phyloP scores from a whole-genome alignment of 208 protist species.

The Perkinsela sp. region DNA sequence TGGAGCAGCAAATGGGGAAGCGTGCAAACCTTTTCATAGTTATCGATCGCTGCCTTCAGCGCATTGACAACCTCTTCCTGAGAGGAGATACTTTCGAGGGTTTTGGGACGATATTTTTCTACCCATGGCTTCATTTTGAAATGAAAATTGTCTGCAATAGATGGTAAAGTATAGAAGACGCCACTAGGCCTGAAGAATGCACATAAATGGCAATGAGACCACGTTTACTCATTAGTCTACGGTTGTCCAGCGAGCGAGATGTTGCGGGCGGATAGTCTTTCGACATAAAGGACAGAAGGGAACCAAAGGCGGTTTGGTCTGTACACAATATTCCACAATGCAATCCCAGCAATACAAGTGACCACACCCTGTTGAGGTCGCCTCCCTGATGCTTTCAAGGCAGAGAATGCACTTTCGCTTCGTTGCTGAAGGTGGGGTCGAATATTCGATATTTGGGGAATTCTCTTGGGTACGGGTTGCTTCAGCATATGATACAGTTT shows the following conservation, averaged over 20 bases:
- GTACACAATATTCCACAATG: background rate
- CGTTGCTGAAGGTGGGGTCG: too few relatives aligned
- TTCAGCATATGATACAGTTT: too few relatives aligned
- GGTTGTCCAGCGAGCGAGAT: too few relatives aligned
- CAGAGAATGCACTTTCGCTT: background rate
- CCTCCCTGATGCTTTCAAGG: background rate
- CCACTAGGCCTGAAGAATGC: background rate
- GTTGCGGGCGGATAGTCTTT: background rate
- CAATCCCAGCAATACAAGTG: background rate
- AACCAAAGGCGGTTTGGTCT: background rate
- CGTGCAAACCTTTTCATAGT: constrained; percentile 13
- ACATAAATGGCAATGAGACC: background rate
- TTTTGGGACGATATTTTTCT: constrained; percentile 76
- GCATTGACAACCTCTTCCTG: constrained; percentile 69
- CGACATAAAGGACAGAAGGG: background rate
- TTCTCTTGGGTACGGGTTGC: background rate
- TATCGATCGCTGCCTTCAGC: constrained; percentile 60
- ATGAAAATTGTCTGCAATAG: background rate
- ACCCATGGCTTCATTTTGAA: constrained; percentile 35
- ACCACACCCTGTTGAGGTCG: background rate
- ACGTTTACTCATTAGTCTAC: too few relatives aligned
- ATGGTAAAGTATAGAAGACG: too few relatives aligned
- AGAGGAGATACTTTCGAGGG: constrained; percentile 56
- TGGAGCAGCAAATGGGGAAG: constrained; percentile 94
- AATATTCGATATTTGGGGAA: background rate